Evolutionary conservation across 225 moss, liverwort and hornwort genomes (phyloP).

Genomic region (Physcomitrellopsis africana): DNA sequence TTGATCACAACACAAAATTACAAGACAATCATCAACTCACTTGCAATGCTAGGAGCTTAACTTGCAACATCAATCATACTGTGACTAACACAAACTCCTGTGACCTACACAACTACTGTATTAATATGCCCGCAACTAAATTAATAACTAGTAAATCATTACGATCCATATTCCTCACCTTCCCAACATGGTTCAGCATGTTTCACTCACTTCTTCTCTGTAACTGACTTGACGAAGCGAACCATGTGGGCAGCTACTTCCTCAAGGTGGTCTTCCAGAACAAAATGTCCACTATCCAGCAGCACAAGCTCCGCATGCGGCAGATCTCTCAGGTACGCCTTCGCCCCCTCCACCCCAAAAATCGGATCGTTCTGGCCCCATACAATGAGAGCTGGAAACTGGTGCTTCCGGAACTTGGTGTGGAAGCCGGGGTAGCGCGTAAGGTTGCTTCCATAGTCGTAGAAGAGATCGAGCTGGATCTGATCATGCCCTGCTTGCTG

Average conservation of each 20-base stretch:
- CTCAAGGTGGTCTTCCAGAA: constrained; percentile 36
- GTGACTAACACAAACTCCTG: too few relatives aligned
- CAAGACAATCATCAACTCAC: too few relatives aligned
- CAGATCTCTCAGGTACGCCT: constrained; percentile 33
- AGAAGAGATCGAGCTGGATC: constrained; percentile 45
- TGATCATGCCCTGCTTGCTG: constrained; percentile 34
- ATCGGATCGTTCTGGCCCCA: constrained; percentile 46
- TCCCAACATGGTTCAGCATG: too few relatives aligned
- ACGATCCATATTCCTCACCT: not conserved
- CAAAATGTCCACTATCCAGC: constrained; percentile 39
- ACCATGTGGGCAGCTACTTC: constrained; percentile 23
- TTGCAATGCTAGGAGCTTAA: too few relatives aligned
- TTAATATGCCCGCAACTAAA: too few relatives aligned
- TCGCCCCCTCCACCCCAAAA: constrained; percentile 36
- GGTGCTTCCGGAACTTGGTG: constrained; percentile 36
- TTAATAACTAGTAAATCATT: too few relatives aligned
- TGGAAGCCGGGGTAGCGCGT: constrained; percentile 32
- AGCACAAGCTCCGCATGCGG: constrained; percentile 36
- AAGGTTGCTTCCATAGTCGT: constrained; percentile 43
- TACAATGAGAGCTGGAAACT: constrained; percentile 43
- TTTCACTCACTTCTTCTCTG: too few relatives aligned
- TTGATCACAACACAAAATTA: too few relatives aligned
- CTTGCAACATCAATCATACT: too few relatives aligned
- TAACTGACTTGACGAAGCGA: constrained; percentile 5
- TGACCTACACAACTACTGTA: too few relatives aligned